Evolutionary conservation across 257 asterid species (phyloP), one percentile per base, ranked within the genome.

Genomic region (Primulina huaijiensis): DNA sequence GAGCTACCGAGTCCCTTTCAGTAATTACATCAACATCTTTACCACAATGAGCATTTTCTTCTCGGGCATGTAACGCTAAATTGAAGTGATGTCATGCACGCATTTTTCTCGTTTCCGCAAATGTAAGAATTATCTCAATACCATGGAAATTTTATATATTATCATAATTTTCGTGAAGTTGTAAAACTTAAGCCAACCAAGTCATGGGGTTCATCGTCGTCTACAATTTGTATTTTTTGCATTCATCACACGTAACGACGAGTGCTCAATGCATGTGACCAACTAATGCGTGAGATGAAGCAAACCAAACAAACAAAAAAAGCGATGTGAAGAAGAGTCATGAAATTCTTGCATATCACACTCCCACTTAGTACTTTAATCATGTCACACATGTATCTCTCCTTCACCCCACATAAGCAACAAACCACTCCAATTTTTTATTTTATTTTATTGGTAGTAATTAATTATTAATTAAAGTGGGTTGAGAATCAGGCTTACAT

Each of bases 341-440:
- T 79, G 83, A 65, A 72, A 68, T 75, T 79, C 83, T 75, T 52
- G 80, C 80, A 75, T 62, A 71, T 52, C 53, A 67, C 30, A n/a
- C 64, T 9, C 8, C 68, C 53, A 57, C 29, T 43, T 62, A 37
- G 60, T n/a, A 61, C 35, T 30, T 68, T 75, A 68, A 68, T 79
- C 83, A 72, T 61, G 78, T 73, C 31, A 58, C 57, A 1, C 74
- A 30, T 61, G 50, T 64, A 73, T 78, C 68, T 66, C 74, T 70
- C 57, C 74, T 70, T 65, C 77, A 53, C 65, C 69, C 31, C 61
- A 72, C 68, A n/a, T n/a, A n/a, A n/a, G n/a, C n/a, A 43, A 21
- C 46, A 6, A 6, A 62, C 23, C 23, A 21, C 23, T 21, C 23
- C 23, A 21, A 21, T 21, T 21, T 21, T 21, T 21, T 21, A 21